Percentiles rank a stretch among this genome's conserved stretches.
Conservation (phyloP, 2,329 filamentous ascomycete species). For the Fusarium sp. region DNA sequence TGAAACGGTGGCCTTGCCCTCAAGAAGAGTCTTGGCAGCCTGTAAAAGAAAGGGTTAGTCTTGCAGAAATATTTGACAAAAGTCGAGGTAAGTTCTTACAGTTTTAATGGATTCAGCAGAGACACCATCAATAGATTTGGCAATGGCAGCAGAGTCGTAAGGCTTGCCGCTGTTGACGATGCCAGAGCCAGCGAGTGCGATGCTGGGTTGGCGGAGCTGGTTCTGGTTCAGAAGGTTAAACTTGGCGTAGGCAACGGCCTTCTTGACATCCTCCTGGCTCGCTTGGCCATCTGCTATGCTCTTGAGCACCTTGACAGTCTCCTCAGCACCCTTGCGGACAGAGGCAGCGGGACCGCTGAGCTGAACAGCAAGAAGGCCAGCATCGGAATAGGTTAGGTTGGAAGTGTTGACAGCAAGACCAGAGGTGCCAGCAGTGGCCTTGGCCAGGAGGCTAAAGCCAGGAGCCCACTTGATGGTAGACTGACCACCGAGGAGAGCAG, state of each 20-base stretch:
- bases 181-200: constrained; percentile 85
- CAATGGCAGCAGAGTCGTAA: constrained; percentile 83
- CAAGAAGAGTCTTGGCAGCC: constrained; percentile 88
- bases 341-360: constrained; percentile 78
- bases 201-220: constrained; percentile 78
- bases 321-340: constrained; percentile 77
- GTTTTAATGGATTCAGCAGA: constrained; percentile 85
- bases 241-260: constrained; percentile 92
- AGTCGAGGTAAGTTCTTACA: constrained; percentile 63
- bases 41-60: constrained; percentile 54
- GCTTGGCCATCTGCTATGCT: constrained; percentile 79
- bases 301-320: constrained; percentile 84
- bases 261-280: constrained; percentile 85
- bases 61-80: constrained; percentile 37
- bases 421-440: constrained; percentile 74
- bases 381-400: constrained; percentile 90
- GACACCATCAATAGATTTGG: constrained; percentile 82
- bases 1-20: constrained; percentile 88
- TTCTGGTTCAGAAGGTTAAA: constrained; percentile 87
- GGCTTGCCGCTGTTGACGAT: constrained; percentile 83
- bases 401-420: constrained; percentile 76
- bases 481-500: constrained; percentile 88
- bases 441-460: constrained; percentile 89
- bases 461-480: constrained; percentile 94
- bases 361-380: constrained; percentile 86